A percentile compares a stretch with the other conserved stretches of the same genome.
These are phyloP conservation scores for Alnus glutinosa DNA, from an alignment of 306 rosid genomes.

Conservation along the genomic window DNA sequence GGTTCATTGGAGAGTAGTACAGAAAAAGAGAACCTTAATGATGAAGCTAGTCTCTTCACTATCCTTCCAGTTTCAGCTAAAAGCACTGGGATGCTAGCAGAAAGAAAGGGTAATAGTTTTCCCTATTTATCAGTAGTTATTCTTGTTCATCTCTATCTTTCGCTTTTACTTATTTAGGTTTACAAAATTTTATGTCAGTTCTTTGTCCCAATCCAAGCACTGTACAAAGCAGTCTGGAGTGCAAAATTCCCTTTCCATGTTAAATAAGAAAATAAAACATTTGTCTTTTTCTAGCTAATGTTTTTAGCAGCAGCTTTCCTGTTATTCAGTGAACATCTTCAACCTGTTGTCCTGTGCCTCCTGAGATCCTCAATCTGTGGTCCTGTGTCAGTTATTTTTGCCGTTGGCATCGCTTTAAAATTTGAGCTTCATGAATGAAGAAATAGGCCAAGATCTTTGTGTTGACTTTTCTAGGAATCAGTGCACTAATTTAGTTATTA, in stretches of 20 bases:
- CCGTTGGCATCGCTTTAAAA: neutral
- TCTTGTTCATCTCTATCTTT: neutral
- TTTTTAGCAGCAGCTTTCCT: neutral
- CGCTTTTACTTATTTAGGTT: neutral
- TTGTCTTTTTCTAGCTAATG: neutral
- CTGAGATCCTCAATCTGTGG: neutral
- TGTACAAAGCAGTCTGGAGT: neutral
- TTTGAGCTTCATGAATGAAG: neutral
- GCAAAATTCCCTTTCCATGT: neutral
- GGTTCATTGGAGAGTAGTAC: constrained; percentile 30
- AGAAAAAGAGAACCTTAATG: constrained; percentile 34
- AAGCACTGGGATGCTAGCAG: constrained; percentile 65
- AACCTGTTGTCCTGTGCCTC: neutral
- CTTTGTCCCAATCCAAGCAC: neutral
- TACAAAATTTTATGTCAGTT: neutral
- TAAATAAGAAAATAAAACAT: neutral
- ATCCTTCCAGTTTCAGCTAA: constrained; percentile 84
- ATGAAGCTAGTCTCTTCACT: constrained; percentile 37
- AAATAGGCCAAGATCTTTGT: neutral
- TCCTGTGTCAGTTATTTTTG: neutral
- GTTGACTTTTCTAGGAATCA: neutral
- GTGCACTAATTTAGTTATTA: neutral
- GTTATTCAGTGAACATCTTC: neutral
- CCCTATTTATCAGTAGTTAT: neutral
- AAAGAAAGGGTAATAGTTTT: constrained; percentile 54